Conservation (phyloP, 2,329 filamentous ascomycete genomes). For the Stenocarpella maydis region DNA sequence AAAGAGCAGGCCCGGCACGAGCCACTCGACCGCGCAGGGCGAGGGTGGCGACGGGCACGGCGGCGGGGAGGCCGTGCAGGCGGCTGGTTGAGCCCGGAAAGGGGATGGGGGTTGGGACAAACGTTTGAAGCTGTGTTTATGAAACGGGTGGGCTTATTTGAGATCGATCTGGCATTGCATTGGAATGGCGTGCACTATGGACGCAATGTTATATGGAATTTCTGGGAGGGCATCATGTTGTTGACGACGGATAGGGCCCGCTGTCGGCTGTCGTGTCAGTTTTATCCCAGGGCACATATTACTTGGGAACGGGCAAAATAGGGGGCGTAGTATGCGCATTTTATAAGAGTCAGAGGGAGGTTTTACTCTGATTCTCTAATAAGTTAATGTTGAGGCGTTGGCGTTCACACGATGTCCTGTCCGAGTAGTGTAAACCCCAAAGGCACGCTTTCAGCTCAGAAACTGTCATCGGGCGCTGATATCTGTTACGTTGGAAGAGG, state of each 20-base stretch:
- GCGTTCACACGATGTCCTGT: not conserved
- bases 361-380: slow-evolving; percentile 9
- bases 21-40: slow-evolving; percentile 31
- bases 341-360: not conserved
- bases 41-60: not conserved
- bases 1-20: slow-evolving; percentile 36
- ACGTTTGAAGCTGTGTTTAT: no score
- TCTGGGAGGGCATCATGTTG: not conserved
- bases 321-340: slow-evolving; percentile 5
- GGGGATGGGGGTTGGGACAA: no score
- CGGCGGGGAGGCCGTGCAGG: slow-evolving; percentile 6
- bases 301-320: not conserved
- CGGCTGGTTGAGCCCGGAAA: not conserved
- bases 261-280: not conserved
- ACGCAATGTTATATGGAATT: not conserved
- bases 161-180: not conserved
- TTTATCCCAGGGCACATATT: not conserved
- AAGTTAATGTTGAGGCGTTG: not conserved
- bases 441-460: not conserved
- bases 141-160: not conserved
- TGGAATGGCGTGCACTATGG: slow-evolving; percentile 3
- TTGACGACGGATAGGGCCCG: not conserved
- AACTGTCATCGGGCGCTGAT: not conserved
- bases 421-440: not conserved
- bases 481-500: no score